Evolutionary conservation across 305 asterid species (phyloP), one percentile per base, ranked within the genome.

Genomic region (Striga hermonthica): DNA sequence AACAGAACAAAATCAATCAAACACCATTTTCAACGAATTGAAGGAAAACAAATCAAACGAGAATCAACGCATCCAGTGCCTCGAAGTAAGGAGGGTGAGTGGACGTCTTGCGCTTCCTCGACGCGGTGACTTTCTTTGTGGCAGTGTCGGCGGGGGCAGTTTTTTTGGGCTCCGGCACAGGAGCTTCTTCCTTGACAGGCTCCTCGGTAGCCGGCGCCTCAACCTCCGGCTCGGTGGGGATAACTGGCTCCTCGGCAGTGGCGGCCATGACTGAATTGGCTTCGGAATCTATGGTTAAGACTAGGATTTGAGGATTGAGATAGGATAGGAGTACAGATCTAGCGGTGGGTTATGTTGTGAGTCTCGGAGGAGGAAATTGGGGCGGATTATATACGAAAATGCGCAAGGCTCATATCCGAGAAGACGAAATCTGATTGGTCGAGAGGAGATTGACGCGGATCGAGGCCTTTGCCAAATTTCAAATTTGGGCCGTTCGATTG

Each of bases 71-170:
- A 4, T 10, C 4, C 6, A 58, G 57, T 82, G 86, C 98, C 89
- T 92, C 98, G 12, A 86, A 79, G 85, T 92, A 92, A 5, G 98
- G 79, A 4, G 98, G 98, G 36, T 90, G 98, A 40, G 87, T 11
- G 0, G 93, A 57, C 3, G 84, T 15, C 10, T 10, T 68, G 6
- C 83, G 83, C 81, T 83, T 90, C 37, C 69, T 83, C 5, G 95
- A 85, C 1, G 90, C 81, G 41, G 95, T 75, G 9, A 81, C 77
- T 53, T 85, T 90, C 78, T 84, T 90, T 41, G 67, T 22, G 2
- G 31, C 31, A 22, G 31, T 22, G 63, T 82, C 83, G 1, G 73
- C 53, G 1, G 53, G 40, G 9, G 60, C 68, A 8, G 74, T 64
- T 31, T 82, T 82, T 83, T 74, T 82, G 8, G 81, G 3, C 63